Evolutionary conservation across 495 filamentous ascomycete species (phyloP).

Genomic region (Aspergillus biplanus): DNA sequence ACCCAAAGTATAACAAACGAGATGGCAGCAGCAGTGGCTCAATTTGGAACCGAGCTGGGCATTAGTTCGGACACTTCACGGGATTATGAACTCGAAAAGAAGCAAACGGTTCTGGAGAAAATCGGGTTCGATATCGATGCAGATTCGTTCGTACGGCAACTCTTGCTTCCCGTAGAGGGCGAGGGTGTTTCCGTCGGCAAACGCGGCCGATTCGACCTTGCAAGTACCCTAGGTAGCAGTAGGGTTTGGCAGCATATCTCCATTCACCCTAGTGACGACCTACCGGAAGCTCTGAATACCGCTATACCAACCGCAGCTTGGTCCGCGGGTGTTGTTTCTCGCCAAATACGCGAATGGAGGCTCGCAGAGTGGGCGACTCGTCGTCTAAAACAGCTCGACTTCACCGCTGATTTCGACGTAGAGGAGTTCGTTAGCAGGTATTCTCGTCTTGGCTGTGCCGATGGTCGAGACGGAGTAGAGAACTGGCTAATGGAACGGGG

Average conservation of each 20-base stretch:
- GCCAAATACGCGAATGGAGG: conserved; percentile 89
- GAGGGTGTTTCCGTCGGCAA: conserved; percentile 75
- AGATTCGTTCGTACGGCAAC: conserved; percentile 78
- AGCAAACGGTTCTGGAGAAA: conserved; percentile 84
- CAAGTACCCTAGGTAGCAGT: conserved; percentile 70
- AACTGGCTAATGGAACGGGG: conserved; percentile 94
- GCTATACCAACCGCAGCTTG: conserved; percentile 70
- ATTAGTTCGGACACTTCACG: conserved; percentile 67
- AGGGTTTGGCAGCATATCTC: conserved; percentile 95
- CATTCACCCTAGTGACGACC: conserved; percentile 88
- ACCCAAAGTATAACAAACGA: conserved; percentile 81
- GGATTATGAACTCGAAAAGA: conserved; percentile 77
- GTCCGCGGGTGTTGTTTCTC: conserved; percentile 89
- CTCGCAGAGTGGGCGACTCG: conserved; percentile 96
- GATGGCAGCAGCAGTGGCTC: conserved; percentile 78
- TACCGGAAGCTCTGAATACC: conserved; percentile 67
- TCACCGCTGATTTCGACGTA: conserved; percentile 93
- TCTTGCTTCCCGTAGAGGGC: conserved; percentile 80
- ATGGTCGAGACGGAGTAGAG: conserved; percentile 91
- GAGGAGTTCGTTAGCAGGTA: conserved; percentile 90
- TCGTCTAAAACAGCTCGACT: conserved; percentile 89
- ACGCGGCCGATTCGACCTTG: conserved; percentile 74
- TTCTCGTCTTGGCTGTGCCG: conserved; percentile 78
- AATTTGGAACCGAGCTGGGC: conserved; percentile 81
- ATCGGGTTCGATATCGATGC: conserved; percentile 77